Evolutionary conservation across 805 yeast genomes (phyloP), one percentile per base, ranked within the genome.

Genomic region (Cyberlindnera euphorbiiphila): DNA sequence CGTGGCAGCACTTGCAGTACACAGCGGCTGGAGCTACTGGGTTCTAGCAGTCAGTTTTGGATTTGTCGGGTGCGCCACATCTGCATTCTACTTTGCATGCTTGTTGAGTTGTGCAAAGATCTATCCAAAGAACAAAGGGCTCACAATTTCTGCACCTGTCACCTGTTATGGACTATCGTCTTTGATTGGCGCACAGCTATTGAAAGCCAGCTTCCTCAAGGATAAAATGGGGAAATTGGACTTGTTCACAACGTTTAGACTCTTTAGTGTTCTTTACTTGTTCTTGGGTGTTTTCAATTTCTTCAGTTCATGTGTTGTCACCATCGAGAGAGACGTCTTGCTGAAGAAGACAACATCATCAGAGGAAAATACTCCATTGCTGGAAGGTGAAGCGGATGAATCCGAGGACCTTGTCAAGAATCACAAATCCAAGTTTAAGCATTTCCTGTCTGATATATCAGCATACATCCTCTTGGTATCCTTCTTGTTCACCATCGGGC

Each of bases 121-220:
- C n/a, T 85, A 78, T 53, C 94, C 95, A 0, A 66, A 75, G 26
- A 69, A 71, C 32, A 85, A 86, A 42, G 82, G 95, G 2, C 60
- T 91, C 38, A 84, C 95, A 22, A 86, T 91, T 29, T 82, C 94
- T 36, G 71, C 84, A 30, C 98, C 98, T 0, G 89, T 91, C 3
- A 76, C 95, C 1, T 82, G 82, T 45, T 89, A 83, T 59, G 98
- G 98, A 1, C 53, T 87, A 21, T 82, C 95, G 5, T 75, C 95
- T 2, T 65, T 93, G 38, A 60, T 89, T 32, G 82, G 85, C 4
- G 72, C 95, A 0, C 88, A 79, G 56, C 54, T 75, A 30, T 59
- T 75, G 55, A 73, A 69, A 42, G 54, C 70, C 17, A 46, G 48
- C 7, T 59, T 58, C 46, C 46, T 61, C 34, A 51, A 45, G 16